Evolutionary conservation across 2,329 filamentous ascomycete species (phyloP).

Genomic region (Penicillium rolfsii): DNA sequence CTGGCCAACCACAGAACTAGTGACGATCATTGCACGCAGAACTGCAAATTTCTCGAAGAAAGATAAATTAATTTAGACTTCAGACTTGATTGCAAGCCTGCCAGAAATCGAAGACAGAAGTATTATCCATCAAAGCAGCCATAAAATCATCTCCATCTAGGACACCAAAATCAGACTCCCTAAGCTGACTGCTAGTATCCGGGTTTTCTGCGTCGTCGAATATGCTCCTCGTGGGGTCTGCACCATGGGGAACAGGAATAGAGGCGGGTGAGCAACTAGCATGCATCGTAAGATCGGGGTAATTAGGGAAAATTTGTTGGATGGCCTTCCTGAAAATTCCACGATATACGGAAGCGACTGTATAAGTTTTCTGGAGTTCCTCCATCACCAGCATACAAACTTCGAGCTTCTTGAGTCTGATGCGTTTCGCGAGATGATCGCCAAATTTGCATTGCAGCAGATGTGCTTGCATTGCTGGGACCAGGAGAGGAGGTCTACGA

Average conservation of each 20-base stretch:
- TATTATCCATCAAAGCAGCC: neutral
- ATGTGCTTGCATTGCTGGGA: conserved; percentile 41
- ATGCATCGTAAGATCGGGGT: neutral
- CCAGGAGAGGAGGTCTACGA: conserved; percentile 31
- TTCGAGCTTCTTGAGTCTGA: conserved; percentile 37
- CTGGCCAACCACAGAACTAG: too few relatives aligned
- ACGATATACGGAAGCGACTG: conserved; percentile 33
- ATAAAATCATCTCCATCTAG: neutral
- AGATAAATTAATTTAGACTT: neutral
- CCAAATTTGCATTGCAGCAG: conserved; percentile 34
- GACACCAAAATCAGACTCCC: neutral
- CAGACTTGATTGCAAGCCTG: neutral
- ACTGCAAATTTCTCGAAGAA: too few relatives aligned
- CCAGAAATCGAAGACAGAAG: neutral
- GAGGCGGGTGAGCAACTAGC: neutral
- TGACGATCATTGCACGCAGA: too few relatives aligned
- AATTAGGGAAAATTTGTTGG: conserved; percentile 21
- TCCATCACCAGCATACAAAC: conserved; percentile 40
- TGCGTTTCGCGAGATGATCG: conserved; percentile 28
- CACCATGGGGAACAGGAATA: neutral
- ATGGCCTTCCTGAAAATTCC: conserved; percentile 34
- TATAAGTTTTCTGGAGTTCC: conserved; percentile 37
- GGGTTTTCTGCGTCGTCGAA: neutral
- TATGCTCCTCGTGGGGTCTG: neutral
- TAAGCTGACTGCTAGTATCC: neutral